Base-by-base conservation (phyloP, 257 asterid species). In the Solanum raphanifolium region DNA sequence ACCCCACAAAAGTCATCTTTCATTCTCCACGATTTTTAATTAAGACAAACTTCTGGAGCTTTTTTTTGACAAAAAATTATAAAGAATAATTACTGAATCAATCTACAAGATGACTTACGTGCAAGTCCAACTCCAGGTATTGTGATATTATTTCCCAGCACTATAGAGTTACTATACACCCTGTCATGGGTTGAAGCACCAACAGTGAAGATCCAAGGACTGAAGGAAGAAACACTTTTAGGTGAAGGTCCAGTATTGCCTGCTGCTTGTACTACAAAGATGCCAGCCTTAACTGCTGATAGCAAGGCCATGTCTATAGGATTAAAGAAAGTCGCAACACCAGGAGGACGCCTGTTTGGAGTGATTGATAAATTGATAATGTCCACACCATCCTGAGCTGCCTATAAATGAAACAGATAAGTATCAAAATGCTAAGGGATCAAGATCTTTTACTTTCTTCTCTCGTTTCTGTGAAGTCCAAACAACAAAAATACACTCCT, bases 181-280 rank as follows among this genome's bases (percentile, higher is more conserved):
- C 99, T 90, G 86, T 97, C 98, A 48, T 97, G 99, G 69, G 99
- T 89, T 65, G 99, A 98, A 87, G 99, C 99, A 29, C 99, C 99
- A 9, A 97, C 98, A 4, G 96, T 94, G 90, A 92, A 97, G 88
- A 97, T 97, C 99, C 99, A 97, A 13, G 99, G 99, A 89, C 99
- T 97, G 72, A 94, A 97, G 52, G 99, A 97, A 43, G 95, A 93
- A 9, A 96, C 88, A 90, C 99, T 97, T 92, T 92, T 94, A 9
- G 99, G 99, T 5, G 99, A 92, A 27, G 99, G 99, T 74, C 99
- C 99, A 3, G 99, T 96, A 88, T 97, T 97, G 79, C 99, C 99
- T 52, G 99, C 99, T 78, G 99, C 99, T 90, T 97, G 99, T 21
- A 97, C 96, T 13, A 94, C 98, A 90, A 96, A 97, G 62, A 97